Percentiles rank a stretch among this genome's conserved stretches.
These are phyloP conservation scores for Glutinoglossum americanum DNA, from an alignment of 495 filamentous ascomycete genomes.

Conservation along the genomic window DNA sequence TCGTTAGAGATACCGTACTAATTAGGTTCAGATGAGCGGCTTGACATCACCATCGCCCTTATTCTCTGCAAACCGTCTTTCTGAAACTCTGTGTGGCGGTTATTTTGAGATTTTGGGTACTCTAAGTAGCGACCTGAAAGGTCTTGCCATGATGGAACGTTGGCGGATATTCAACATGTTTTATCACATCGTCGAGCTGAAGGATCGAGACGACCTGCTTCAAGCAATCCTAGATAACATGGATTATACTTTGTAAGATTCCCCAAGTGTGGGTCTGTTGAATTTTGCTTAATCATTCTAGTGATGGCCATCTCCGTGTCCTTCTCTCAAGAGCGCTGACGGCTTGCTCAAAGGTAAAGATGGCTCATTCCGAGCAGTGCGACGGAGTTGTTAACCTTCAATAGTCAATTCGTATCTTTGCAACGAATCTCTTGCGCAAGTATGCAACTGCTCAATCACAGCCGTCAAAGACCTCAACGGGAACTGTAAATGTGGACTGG, in stretches of 20 bases:
- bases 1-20: neutral
- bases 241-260: constrained; percentile 50
- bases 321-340: constrained; percentile 85
- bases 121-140: constrained; percentile 57
- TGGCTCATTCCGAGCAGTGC: neutral
- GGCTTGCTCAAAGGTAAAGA: constrained; percentile 47
- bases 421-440: constrained; percentile 63
- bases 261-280: neutral
- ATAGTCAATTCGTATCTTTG: constrained; percentile 58
- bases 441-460: constrained; percentile 37
- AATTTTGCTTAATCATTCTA: constrained; percentile 5
- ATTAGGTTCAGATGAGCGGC: constrained; percentile 47
- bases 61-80: constrained; percentile 64
- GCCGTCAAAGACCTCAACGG: constrained; percentile 14
- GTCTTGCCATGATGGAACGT: constrained; percentile 74
- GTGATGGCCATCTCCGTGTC: constrained; percentile 69
- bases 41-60: constrained; percentile 71
- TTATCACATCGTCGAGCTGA: constrained; percentile 88
- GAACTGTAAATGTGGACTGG: constrained; percentile 45
- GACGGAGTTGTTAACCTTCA: neutral
- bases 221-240: constrained; percentile 71
- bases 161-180: constrained; percentile 99
- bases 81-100: constrained; percentile 65
- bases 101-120: constrained; percentile 87
- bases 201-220: constrained; percentile 74